Evolutionary conservation across 441 rosid genomes (phyloP).

Genomic region (Corymbia citriodora): DNA sequence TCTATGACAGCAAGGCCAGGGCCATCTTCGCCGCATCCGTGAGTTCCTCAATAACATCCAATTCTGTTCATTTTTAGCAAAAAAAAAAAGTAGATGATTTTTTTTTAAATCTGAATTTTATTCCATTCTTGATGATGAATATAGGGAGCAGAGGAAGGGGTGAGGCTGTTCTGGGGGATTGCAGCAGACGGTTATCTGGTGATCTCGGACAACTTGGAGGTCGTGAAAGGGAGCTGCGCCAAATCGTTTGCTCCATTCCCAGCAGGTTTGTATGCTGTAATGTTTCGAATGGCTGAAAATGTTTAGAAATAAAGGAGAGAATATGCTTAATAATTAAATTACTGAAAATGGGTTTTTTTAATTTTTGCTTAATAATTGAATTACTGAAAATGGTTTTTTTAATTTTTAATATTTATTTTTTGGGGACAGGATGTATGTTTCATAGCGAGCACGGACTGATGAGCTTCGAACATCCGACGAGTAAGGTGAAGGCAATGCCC

Average conservation of each 20-base stretch:
- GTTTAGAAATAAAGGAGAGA: neutral
- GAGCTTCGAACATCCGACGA: slow-evolving; percentile 32
- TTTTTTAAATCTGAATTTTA: neutral
- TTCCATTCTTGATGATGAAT: neutral
- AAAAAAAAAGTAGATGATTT: too few species aligned
- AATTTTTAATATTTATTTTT: neutral
- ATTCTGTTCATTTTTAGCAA: neutral
- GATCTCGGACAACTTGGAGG: slow-evolving; percentile 18
- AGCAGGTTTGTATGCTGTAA: slow-evolving; percentile 8
- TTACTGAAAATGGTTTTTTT: too few species aligned
- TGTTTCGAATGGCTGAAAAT: neutral
- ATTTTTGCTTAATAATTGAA: too few species aligned
- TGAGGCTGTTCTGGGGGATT: slow-evolving; percentile 32
- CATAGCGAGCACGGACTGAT: slow-evolving; percentile 19
- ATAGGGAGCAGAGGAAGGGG: slow-evolving; percentile 7
- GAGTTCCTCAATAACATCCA: neutral
- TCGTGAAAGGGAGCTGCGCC: slow-evolving; percentile 22
- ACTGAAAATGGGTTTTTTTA: too few species aligned
- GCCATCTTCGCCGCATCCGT: slow-evolving; percentile 27
- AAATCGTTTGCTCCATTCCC: slow-evolving; percentile 33
- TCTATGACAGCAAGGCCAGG: slow-evolving; percentile 31
- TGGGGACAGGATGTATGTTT: slow-evolving; percentile 27
- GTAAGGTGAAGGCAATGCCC: slow-evolving; percentile 23
- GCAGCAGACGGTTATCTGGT: slow-evolving; percentile 30
- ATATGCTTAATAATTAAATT: neutral